Evolutionary conservation across 202 grass and related monocot genomes (phyloP), one percentile per base, ranked within the genome.

Genomic region (Brachypodium distachyon): DNA sequence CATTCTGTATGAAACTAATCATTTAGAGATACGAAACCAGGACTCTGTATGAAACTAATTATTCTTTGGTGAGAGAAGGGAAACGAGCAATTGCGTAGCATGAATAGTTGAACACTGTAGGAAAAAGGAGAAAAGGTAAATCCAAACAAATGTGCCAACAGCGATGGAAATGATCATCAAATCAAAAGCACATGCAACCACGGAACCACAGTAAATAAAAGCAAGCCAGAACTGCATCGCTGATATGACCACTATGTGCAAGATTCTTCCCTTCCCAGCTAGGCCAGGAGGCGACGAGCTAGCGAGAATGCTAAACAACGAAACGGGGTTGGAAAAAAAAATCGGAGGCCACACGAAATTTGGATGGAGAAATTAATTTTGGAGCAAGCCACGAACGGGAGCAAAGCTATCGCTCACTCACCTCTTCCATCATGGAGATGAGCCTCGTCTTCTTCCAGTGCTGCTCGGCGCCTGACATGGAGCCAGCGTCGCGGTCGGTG

Each of bases 361-460:
- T 21, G 44, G 65, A 27, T 55, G 72, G 69, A 25, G 17, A 42
- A 29, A 77, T n/a, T n/a, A n/a, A n/a, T n/a, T 22, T 39, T 16
- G 31, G 25, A 10, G 23, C 9, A 22, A 2, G 32, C n/a, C 16
- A 38, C 25, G 29, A n/a, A n/a, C n/a, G n/a, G n/a, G n/a, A n/a
- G n/a, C n/a, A n/a, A n/a, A n/a, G n/a, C n/a, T n/a, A n/a, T 28
- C 44, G 21, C 4, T 47, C 43, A 36, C 52, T 71, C 50, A 99
- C 96, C 92, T 99, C 96, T 67, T 99, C 96, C 69, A 99, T 92
- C 89, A 99, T 78, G 60, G 96, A 96, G 70, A 99, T 69, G 23
- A 99, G 96, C 77, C 75, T 87, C 4, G 96, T 92, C 73, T 99
- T 96, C 87, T 87, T 96, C 96, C 96, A 99, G 83, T 91, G 92